phyloP scores from a whole-genome alignment of 164 flowering plant genomes.

The Chimonanthus salicifolius region DNA sequence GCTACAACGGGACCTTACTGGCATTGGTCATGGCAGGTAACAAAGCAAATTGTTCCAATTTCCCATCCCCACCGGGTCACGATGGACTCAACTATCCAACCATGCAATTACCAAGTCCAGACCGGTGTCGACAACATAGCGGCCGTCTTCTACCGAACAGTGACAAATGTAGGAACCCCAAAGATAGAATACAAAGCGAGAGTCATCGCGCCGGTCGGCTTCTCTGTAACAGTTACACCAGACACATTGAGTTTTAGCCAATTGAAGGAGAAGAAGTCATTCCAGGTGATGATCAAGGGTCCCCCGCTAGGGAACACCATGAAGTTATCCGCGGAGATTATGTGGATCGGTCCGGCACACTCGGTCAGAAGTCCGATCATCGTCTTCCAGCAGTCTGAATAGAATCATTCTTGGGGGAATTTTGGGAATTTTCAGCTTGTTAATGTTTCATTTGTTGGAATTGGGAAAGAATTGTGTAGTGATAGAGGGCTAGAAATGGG shows the following conservation, averaged over 20 bases:
- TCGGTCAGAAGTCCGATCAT: constrained; percentile 54
- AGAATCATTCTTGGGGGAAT: background rate
- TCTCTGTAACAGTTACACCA: constrained; percentile 41
- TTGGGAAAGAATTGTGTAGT: too few relatives aligned
- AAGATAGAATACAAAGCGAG: constrained; percentile 42
- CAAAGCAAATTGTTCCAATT: constrained; percentile 25
- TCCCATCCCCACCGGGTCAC: constrained; percentile 25
- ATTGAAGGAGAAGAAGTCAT: constrained; percentile 25
- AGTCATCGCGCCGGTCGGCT: constrained; percentile 29
- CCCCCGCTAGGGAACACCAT: constrained; percentile 3
- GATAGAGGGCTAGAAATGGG: too few relatives aligned
- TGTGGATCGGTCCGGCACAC: constrained; percentile 48
- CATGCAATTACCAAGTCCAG: constrained; percentile 38
- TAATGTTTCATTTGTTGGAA: background rate
- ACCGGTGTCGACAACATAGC: constrained; percentile 8
- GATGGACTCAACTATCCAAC: constrained; percentile 84
- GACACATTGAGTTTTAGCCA: constrained; percentile 24
- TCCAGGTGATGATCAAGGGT: constrained; percentile 57
- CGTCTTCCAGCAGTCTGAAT: constrained; percentile 14
- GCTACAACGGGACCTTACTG: constrained; percentile 41
- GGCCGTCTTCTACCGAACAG: constrained; percentile 42
- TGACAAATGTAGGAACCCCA: constrained; percentile 45
- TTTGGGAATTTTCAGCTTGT: background rate
- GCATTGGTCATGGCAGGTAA: constrained; percentile 27
- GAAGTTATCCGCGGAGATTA: constrained; percentile 30